A percentile compares a stretch with the other conserved stretches of the same genome.
Conservation (phyloP, 441 rosid species). For the Euphorbia schlechtendalii region DNA sequence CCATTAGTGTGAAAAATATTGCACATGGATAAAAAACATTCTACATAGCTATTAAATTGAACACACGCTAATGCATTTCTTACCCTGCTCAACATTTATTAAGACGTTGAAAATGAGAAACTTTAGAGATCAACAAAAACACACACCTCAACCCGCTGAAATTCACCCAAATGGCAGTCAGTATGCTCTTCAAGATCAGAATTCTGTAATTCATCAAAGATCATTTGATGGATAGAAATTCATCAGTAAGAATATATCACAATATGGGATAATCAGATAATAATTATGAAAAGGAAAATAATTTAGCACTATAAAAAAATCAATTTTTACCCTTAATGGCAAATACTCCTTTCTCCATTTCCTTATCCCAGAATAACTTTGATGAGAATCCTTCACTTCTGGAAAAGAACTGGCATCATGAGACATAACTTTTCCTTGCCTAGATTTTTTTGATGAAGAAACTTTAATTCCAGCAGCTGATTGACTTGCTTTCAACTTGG, state of each 20-base stretch:
- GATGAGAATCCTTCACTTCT: constrained; percentile 43
- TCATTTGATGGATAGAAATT: constrained; percentile 27
- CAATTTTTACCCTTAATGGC: constrained; percentile 48
- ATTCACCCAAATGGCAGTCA: constrained; percentile 35
- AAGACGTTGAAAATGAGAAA: constrained; percentile 2
- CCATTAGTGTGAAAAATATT: neutral
- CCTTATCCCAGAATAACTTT: constrained; percentile 32
- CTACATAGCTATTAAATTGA: neutral
- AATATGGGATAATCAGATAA: neutral
- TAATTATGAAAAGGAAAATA: neutral
- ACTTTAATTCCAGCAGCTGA: constrained; percentile 42
- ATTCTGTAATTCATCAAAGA: constrained; percentile 39
- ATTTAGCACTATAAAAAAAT: constrained; percentile 12
- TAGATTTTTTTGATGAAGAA: constrained; percentile 31
- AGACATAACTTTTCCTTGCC: constrained; percentile 31
- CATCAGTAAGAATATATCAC: constrained; percentile 11
- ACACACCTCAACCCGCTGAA: constrained; percentile 51
- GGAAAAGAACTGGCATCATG: constrained; percentile 29
- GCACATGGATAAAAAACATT: neutral
- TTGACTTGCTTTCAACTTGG: constrained; percentile 42
- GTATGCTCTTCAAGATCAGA: constrained; percentile 44
- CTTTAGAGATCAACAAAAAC: constrained; percentile 20
- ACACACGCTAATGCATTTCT: neutral
- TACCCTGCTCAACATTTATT: neutral
- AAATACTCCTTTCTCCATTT: constrained; percentile 55